A percentile compares a stretch with the other conserved stretches of the same genome.
These are phyloP conservation scores for Cyathus striatus DNA, from an alignment of 768 basidiomycete species.

Conservation along the genomic window DNA sequence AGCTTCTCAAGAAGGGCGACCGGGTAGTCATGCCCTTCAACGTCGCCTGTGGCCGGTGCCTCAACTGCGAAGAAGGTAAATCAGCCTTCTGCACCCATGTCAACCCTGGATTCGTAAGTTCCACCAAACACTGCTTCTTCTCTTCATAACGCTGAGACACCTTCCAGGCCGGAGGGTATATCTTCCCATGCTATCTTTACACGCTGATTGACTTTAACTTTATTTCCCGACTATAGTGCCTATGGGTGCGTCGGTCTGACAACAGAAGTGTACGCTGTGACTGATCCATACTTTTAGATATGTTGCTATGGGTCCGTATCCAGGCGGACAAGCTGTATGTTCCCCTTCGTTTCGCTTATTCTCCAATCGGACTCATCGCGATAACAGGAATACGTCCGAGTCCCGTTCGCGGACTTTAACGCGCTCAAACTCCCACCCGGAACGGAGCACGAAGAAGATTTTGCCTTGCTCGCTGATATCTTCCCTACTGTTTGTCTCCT, in stretches of 20 bases:
- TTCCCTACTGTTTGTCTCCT: constrained; percentile 39
- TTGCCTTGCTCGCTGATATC: constrained; percentile 49
- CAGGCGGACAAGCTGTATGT: constrained; percentile 44
- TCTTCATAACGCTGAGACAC: background rate
- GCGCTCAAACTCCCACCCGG: constrained; percentile 47
- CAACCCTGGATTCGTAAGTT: constrained; percentile 51
- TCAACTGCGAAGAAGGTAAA: constrained; percentile 47
- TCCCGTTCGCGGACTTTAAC: constrained; percentile 55
- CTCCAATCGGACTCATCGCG: background rate
- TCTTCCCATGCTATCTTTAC: background rate
- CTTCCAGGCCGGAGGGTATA: constrained; percentile 40
- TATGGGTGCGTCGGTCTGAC: constrained; percentile 30
- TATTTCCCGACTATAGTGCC: constrained; percentile 25
- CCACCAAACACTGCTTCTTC: too few species aligned
- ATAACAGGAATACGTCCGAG: constrained; percentile 47
- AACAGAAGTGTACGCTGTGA: background rate
- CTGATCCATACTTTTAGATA: constrained; percentile 26
- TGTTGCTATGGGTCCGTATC: constrained; percentile 54
- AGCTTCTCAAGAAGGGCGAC: constrained; percentile 51
- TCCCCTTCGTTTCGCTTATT: background rate
- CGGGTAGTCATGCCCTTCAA: constrained; percentile 61
- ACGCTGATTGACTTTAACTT: background rate
- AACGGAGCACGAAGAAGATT: constrained; percentile 50
- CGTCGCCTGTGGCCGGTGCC: constrained; percentile 52
- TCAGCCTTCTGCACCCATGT: constrained; percentile 55